Percentiles rank a stretch among this genome's conserved stretches.
Conservation (phyloP, 805 yeast genomes). For the Starmerella roubikii region DNA sequence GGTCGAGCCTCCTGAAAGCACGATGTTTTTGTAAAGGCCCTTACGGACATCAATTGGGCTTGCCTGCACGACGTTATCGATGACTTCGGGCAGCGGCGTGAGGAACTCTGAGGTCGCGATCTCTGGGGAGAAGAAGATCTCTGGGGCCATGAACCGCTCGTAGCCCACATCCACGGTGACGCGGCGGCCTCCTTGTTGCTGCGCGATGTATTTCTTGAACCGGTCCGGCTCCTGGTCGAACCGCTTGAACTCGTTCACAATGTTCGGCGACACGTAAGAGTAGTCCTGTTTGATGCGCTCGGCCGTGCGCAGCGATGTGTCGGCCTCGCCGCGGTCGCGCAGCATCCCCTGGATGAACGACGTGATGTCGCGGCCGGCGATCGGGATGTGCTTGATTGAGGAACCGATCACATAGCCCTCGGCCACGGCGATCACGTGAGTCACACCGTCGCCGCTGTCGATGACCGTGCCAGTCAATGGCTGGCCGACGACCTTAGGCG, state of each 20-base stretch:
- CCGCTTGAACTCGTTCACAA: conserved; percentile 88
- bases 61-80: conserved; percentile 86
- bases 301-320: conserved; percentile 87
- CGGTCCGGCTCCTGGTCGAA: conserved; percentile 79
- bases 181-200: conserved; percentile 51
- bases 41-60: conserved; percentile 97
- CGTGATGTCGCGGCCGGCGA: conserved; percentile 97
- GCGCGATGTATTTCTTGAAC: conserved; percentile 76
- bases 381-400: conserved; percentile 92
- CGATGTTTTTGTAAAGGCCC: conserved; percentile 89
- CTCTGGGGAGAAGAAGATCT: conserved; percentile 95
- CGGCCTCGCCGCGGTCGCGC: conserved; percentile 94
- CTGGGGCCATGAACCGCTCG: conserved; percentile 98
- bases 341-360: conserved; percentile 80
- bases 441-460: conserved; percentile 98
- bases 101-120: conserved; percentile 88
- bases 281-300: conserved; percentile 93
- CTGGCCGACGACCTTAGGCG: conserved; percentile 86
- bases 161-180: conserved; percentile 85
- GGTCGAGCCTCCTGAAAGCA: conserved; percentile 92
- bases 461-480: conserved; percentile 97
- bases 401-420: conserved; percentile 98
- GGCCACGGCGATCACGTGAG: conserved; percentile 97
- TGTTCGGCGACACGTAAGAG: conserved; percentile 95
- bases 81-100: conserved; percentile 92